Evolutionary conservation across 2,329 filamentous ascomycete genomes (phyloP), one percentile per base, ranked within the genome.

Genomic region (Ceratocystis diversiconidia): DNA sequence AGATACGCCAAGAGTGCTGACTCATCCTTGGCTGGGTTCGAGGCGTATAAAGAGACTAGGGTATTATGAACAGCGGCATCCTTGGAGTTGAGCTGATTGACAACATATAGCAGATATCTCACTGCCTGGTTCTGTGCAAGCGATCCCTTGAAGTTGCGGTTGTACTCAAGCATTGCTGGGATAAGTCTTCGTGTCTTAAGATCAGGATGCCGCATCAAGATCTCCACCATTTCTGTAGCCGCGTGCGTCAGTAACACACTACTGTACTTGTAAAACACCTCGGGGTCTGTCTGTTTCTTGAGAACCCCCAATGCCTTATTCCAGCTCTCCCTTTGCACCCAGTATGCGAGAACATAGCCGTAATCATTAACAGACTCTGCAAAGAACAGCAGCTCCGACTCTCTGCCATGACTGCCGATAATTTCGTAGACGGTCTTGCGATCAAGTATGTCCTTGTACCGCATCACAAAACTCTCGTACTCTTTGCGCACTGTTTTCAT

Each of bases 321-420:
- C 94, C 94, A 99, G 70, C 89, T 85, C 76, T 97, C 94, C 67
- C 92, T 83, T 75, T 97, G 94, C 19, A 97, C 88, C 94, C 94
- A 99, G 75, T 99, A 99, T 8, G 90, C 89, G 15, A 99, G 79
- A 25, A 97, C 91, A 72, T 95, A 99, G 73, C 95, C 90, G 76
- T 94, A 91, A 74, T 99, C 94, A 71, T 92, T 88, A 60, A 95
- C 82, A 5, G 88, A 85, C 67, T 88, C 94, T 22, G 94, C 94
- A 76, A 92, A 99, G 76, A 86, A 94, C 0, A 99, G 80, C 2
- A 99, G 79, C 74, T 99, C 94, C 70, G 92, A 87, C 76, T 99
- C 94, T 66, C 94, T 83, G 17, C 92, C 94, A 73, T 99, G 94
- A 70, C 91, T 95, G 75, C 90, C 92, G 72, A 97, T 92, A 67